Base-by-base conservation (phyloP, 768 basidiomycete species). In the Agaricus bisporus region DNA sequence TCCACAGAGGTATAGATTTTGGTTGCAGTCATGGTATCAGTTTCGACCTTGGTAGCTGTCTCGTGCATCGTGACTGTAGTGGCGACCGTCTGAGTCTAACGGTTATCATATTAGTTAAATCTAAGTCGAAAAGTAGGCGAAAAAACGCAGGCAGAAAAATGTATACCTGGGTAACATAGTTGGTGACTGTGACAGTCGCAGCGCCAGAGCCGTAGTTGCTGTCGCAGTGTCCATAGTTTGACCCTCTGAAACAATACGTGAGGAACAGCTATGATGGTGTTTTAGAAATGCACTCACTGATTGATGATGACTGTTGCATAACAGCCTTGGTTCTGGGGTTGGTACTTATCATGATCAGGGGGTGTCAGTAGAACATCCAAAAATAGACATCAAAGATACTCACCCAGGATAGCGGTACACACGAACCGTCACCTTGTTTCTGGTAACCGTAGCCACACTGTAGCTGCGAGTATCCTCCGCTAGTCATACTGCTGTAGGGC, bases 391-490 rank as follows among this genome's bases (percentile, higher is more conserved):
- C 28, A 52, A 42, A 8, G 36, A 49, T 29, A 65, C 76, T 56
- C 61, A 86, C 85, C 86, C 86, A 88, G 49, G 76, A 74, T 64
- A 79, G 64, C 22, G 70, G 59, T 18, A 67, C 56, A 65, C 86
- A 88, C 44, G 70, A 73, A 32, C 83, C 83, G 64, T 84, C 76
- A 11, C 64, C 68, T 51, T 64, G 66, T 68, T 84, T 85, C 45
- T 66, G 60, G 62, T 82, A 83, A 25, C 86, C 86, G 63, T 89
- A 89, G 48, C 86, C 86, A 63, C 86, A 89, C 58, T 76, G 67
- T 65, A 88, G 67, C 64, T 73, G 77, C 64, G 74, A 72, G 68
- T 88, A 89, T 22, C 86, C 86, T 51, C 85, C 86, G 32, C 62
- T 61, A 66, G 69, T 71, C 70, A 84, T 85, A 29, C 76, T 72